Conservation (phyloP, 164 flowering plant species). For the Hamamelis virginiana region DNA sequence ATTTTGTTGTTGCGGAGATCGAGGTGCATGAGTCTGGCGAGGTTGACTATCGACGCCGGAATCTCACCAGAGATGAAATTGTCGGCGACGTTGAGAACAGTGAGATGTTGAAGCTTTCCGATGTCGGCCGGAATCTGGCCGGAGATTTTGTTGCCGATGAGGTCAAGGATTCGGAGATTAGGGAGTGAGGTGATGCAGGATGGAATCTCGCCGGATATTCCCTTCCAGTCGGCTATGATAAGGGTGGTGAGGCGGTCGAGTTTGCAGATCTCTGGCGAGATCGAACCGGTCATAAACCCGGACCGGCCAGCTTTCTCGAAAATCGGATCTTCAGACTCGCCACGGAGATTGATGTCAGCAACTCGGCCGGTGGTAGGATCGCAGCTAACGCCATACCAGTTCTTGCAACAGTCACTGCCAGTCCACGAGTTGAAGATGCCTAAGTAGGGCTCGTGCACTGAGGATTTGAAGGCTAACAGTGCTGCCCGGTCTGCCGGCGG, state of each 20-base stretch:
- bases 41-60: conserved; percentile 39
- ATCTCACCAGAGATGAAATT: conserved; percentile 45
- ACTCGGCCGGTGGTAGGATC: conserved; percentile 49
- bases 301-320: conserved; percentile 42
- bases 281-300: conserved; percentile 60
- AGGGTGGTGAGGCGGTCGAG: conserved; percentile 27
- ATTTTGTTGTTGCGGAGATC: conserved; percentile 49
- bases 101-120: conserved; percentile 35
- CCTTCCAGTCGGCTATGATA: conserved; percentile 59
- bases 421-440: conserved; percentile 58
- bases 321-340: conserved; percentile 61
- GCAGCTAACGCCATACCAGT: conserved; percentile 63
- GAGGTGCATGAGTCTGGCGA: conserved; percentile 38
- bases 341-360: conserved; percentile 52
- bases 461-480: conserved; percentile 35
- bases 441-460: conserved; percentile 47
- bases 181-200: conserved; percentile 40
- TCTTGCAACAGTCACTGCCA: conserved; percentile 44
- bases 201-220: conserved; percentile 54
- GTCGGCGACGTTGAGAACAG: conserved; percentile 55
- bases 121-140: conserved; percentile 51
- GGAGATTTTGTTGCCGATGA: conserved; percentile 47
- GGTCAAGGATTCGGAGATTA: conserved; percentile 43
- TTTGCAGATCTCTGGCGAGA: conserved; percentile 43
- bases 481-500: conserved; percentile 46